Evolutionary conservation across 1,284 basidiomycete genomes (phyloP).

Genomic region (Golubevia sp.): DNA sequence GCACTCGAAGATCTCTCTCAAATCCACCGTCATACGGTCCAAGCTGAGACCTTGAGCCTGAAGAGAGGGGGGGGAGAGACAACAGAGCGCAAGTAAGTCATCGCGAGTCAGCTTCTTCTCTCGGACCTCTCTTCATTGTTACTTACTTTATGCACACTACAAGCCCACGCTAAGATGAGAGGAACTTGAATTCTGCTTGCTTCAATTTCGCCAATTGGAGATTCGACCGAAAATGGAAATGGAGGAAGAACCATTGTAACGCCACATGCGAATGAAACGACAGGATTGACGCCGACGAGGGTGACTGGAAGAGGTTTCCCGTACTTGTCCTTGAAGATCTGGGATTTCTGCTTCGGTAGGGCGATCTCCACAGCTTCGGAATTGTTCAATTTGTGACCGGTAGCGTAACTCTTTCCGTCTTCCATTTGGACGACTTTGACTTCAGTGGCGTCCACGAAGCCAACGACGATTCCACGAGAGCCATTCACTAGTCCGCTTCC

Average conservation of each 20-base stretch:
- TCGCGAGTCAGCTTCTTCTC: not conserved
- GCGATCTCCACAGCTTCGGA: not conserved
- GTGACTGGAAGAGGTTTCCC: not conserved
- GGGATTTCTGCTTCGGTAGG: no score
- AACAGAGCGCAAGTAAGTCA: no score
- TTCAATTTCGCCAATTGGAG: not conserved
- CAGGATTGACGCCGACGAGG: not conserved
- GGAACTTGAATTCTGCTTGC: conserved; percentile 20
- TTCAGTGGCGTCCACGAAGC: not conserved
- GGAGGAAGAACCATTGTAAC: not conserved
- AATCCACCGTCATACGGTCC: conserved; percentile 13
- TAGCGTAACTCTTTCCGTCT: not conserved
- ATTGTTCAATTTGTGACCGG: not conserved
- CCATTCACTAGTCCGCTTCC: conserved; percentile 54
- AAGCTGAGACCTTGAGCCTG: conserved; percentile 33
- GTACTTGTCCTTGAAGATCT: not conserved
- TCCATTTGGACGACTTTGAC: not conserved
- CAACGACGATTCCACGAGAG: conserved; percentile 43
- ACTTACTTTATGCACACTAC: conserved; percentile 54
- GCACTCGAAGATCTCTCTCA: conserved; percentile 53
- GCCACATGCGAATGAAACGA: conserved; percentile 5
- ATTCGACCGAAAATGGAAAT: conserved; percentile 1
- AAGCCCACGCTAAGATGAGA: conserved; percentile 52
- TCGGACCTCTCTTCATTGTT: not conserved
- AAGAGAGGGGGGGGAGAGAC: conserved; percentile 22